Conservation (phyloP, 441 rosid species). For the Populus hybrid region DNA sequence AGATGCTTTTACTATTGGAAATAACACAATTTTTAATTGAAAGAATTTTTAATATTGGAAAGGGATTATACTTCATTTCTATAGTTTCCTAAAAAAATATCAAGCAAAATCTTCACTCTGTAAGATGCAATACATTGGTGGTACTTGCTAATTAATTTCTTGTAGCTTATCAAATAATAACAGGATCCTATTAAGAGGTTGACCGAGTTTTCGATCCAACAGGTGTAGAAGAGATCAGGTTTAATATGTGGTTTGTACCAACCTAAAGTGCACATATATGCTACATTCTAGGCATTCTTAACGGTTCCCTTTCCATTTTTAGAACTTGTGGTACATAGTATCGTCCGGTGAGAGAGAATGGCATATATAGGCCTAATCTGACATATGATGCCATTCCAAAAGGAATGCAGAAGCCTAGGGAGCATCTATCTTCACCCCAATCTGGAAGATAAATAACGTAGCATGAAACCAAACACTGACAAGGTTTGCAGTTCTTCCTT, state of each 20-base stretch:
- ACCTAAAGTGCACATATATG: background rate
- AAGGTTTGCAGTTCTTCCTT: conserved; percentile 23
- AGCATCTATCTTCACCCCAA: too few relatives aligned
- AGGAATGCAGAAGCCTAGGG: conserved; percentile 31
- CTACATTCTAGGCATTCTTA: background rate
- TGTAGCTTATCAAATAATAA: too few relatives aligned
- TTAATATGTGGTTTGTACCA: background rate
- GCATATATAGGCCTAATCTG: conserved; percentile 15
- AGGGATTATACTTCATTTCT: background rate
- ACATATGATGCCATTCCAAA: conserved; percentile 12
- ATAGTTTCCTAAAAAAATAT: background rate
- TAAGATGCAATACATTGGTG: too few relatives aligned
- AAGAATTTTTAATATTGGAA: too few relatives aligned
- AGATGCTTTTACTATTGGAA: too few relatives aligned
- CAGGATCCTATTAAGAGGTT: background rate
- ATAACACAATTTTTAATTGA: too few relatives aligned
- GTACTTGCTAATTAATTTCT: too few relatives aligned
- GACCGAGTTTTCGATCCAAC: background rate
- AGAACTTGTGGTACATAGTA: background rate
- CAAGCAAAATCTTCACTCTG: background rate
- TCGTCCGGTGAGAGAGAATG: conserved; percentile 18
- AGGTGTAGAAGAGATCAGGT: background rate
- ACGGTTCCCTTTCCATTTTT: background rate
- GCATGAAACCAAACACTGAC: conserved; percentile 35
- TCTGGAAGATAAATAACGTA: background rate